phyloP scores from a whole-genome alignment of 805 yeast genomes.

The Zygotorulaspora danielsina region DNA sequence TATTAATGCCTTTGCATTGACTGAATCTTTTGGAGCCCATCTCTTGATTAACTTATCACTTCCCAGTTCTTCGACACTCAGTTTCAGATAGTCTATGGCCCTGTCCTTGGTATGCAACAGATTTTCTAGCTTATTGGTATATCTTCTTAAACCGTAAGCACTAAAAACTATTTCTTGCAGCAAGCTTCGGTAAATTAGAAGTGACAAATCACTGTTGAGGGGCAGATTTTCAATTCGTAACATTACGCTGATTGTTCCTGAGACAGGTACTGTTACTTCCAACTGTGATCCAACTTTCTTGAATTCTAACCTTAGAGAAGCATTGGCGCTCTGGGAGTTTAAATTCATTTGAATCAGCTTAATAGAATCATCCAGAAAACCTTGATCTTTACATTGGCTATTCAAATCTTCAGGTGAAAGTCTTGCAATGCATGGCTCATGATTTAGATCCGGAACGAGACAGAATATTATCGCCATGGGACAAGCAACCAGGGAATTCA shows the following conservation, averaged over 20 bases:
- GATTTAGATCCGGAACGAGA: constrained; percentile 6
- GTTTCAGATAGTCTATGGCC: constrained; percentile 31
- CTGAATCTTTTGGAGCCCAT: constrained; percentile 36
- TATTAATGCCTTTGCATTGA: constrained; percentile 23
- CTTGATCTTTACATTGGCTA: constrained; percentile 19
- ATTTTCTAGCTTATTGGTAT: constrained; percentile 11
- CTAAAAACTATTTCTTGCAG: constrained; percentile 7
- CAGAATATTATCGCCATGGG: constrained; percentile 7
- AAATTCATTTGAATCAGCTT: constrained; percentile 7
- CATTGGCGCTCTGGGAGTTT: neutral
- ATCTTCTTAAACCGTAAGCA: constrained; percentile 3
- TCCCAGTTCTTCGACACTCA: constrained; percentile 27
- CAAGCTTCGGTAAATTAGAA: constrained; percentile 6
- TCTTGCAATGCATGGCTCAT: constrained; percentile 10
- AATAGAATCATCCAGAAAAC: constrained; percentile 14
- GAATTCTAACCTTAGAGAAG: constrained; percentile 5
- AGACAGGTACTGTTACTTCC: constrained; percentile 7
- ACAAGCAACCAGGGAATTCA: constrained; percentile 3
- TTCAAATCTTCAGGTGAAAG: constrained; percentile 6
- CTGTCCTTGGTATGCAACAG: constrained; percentile 32
- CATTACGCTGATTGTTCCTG: constrained; percentile 6
- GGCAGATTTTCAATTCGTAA: constrained; percentile 2
- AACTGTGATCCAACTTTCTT: neutral
- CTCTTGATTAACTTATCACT: constrained; percentile 22
- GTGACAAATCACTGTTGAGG: neutral